Evolutionary conservation across 2,329 filamentous ascomycete species (phyloP).

Genomic region (Penicillium sp.): DNA sequence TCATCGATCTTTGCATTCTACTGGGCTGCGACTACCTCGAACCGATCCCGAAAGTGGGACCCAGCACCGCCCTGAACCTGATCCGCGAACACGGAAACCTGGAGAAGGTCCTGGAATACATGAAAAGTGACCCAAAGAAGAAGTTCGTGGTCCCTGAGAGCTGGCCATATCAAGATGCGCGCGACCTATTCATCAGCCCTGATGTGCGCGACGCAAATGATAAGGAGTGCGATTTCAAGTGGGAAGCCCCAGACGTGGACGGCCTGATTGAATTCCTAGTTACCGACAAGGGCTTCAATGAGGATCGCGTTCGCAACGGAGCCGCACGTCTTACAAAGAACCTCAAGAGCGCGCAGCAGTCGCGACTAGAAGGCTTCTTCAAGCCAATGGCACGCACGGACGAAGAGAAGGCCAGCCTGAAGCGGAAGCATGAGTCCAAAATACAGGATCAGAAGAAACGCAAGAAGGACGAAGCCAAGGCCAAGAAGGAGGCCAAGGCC

Average conservation of each 20-base stretch:
- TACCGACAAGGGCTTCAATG: conserved; percentile 91
- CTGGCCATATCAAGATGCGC: conserved; percentile 91
- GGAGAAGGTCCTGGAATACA: conserved; percentile 77
- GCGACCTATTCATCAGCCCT: conserved; percentile 84
- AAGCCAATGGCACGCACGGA: conserved; percentile 86
- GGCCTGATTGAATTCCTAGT: conserved; percentile 86
- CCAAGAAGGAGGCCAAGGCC: conserved; percentile 84
- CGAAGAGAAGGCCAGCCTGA: conserved; percentile 74
- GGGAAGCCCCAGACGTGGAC: conserved; percentile 88
- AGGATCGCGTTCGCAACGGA: conserved; percentile 79
- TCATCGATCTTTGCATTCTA: conserved; percentile 95
- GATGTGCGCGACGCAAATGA: conserved; percentile 81
- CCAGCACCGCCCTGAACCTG: conserved; percentile 83
- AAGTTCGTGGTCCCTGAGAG: conserved; percentile 89
- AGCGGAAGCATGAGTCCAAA: conserved; percentile 92
- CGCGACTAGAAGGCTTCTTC: conserved; percentile 92
- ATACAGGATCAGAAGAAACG: conserved; percentile 92
- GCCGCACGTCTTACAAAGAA: conserved; percentile 81
- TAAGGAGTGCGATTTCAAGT: conserved; percentile 91
- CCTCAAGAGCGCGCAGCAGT: conserved; percentile 84
- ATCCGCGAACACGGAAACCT: conserved; percentile 87
- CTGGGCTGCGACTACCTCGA: conserved; percentile 98
- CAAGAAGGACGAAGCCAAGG: conserved; percentile 87
- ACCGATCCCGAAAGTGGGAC: conserved; percentile 89
- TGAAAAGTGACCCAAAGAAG: conserved; percentile 68